Evolutionary conservation across 2,329 filamentous ascomycete species (phyloP).

Genomic region (Bertia moriformis): DNA sequence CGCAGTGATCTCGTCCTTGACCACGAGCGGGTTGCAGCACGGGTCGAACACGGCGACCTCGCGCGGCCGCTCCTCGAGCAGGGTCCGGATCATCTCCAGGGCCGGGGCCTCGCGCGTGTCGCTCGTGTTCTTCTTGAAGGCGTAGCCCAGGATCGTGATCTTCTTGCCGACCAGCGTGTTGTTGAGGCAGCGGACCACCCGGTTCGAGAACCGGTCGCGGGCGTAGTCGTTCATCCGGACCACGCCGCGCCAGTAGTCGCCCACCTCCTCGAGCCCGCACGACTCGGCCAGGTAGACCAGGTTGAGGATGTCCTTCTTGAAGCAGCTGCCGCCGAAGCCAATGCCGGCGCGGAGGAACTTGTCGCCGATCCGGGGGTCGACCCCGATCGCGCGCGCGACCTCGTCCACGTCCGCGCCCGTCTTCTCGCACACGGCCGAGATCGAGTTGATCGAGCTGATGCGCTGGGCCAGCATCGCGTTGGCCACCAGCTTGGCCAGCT

Average conservation of each 20-base stretch:
- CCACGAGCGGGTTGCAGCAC: constrained; percentile 34
- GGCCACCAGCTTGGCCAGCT: constrained; percentile 64
- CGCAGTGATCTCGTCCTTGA: constrained; percentile 32
- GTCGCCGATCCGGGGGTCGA: constrained; percentile 57
- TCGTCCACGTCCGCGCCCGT: constrained; percentile 65
- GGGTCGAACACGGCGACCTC: constrained; percentile 60
- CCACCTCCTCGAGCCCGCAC: constrained; percentile 56
- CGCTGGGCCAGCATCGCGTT: constrained; percentile 72
- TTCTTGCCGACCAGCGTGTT: constrained; percentile 59
- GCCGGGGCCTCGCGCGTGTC: constrained; percentile 62
- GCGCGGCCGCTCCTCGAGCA: constrained; percentile 48
- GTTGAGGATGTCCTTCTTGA: constrained; percentile 67
- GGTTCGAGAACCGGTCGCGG: constrained; percentile 50
- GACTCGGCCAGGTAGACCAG: constrained; percentile 61
- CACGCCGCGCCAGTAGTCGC: constrained; percentile 61
- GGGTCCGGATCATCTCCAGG: constrained; percentile 49
- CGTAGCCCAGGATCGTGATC: constrained; percentile 58
- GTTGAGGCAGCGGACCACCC: constrained; percentile 52
- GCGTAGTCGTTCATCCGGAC: constrained; percentile 67
- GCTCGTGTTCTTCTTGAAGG: constrained; percentile 68
- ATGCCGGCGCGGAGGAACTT: constrained; percentile 63
- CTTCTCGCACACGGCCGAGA: constrained; percentile 66
- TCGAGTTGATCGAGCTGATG: constrained; percentile 67
- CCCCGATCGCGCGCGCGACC: constrained; percentile 51
- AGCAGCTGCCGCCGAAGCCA: constrained; percentile 69